Evolutionary conservation across 1,139 yeast species (phyloP), one percentile per base, ranked within the genome.

Genomic region (Scheffersomyces insectosa): DNA sequence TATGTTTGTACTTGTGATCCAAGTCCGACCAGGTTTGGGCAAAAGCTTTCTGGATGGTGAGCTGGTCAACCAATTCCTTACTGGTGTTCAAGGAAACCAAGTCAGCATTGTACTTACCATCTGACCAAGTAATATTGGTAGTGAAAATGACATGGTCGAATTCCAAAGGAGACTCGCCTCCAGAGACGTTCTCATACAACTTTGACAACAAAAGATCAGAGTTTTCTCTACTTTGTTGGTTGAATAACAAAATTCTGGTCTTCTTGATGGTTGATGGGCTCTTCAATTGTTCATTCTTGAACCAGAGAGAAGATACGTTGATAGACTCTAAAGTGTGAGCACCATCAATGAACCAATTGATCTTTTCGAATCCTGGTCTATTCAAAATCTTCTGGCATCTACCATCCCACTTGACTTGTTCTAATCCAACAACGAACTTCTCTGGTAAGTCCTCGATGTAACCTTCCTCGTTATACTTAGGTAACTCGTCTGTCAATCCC

Each of bases 301-400:
- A 88, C 99, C 99, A 93, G 10, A 67, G 67, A 0, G 93, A 78
- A 0, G 97, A 88, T 12, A 83, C 95, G 27, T 74, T 73, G 29
- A 95, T 80, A 45, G 97, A 88, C 57, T 93, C 99, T 36, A 79
- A 68, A 0, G 99, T 95, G 57, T 95, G 99, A 0, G 99, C 99
- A 33, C 99, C 99, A 65, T 95, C 99, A 11, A 93, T 69, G 53
- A 71, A 83, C 96, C 97, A 93, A 12, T 79, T 79, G 28, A 85
- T 63, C 3, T 68, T 71, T 8, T 70, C 72, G 37, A 67, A 77
- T 10, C 69, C 69, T 3, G 63, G 59, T 35, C 61, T 66, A 34
- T 75, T 72, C 4, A 63, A 58, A 29, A 89, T 66, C 3, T 82
- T 75, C 65, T 95, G 98, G 58, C 99, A 93, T 54, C 99, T 77